Evolutionary conservation across 2,329 filamentous ascomycete species (phyloP).

Genomic region (Calonectria crousiana): DNA sequence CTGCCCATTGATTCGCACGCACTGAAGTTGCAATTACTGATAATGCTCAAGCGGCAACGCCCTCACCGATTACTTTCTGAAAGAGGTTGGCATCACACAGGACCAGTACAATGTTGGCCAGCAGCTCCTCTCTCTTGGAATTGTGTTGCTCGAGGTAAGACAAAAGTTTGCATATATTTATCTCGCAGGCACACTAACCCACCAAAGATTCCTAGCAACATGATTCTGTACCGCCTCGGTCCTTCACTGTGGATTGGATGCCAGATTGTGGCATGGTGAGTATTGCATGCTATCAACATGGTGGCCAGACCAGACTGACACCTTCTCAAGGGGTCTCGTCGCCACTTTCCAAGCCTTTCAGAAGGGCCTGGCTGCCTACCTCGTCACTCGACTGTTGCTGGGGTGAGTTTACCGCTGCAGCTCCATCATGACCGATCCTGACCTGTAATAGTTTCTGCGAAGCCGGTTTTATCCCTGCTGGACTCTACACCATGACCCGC

Average conservation of each 20-base stretch:
- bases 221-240: constrained; percentile 59
- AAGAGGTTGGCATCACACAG: constrained; percentile 59
- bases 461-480: constrained; percentile 50
- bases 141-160: constrained; percentile 54
- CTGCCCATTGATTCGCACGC: neutral
- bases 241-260: constrained; percentile 58
- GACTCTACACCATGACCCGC: constrained; percentile 59
- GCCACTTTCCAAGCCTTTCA: constrained; percentile 52
- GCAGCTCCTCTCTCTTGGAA: constrained; percentile 59
- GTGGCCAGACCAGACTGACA: neutral
- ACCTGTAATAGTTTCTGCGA: constrained; percentile 42
- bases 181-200: neutral
- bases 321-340: constrained; percentile 46
- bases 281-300: too few relatives aligned
- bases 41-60: constrained; percentile 50
- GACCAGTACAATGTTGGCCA: constrained; percentile 63
- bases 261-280: constrained; percentile 48
- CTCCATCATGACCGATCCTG: neutral
- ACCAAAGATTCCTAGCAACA: constrained; percentile 55
- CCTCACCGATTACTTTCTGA: constrained; percentile 58
- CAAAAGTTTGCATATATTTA: too few relatives aligned
- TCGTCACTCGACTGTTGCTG: constrained; percentile 53
- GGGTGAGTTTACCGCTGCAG: constrained; percentile 29
- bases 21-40: neutral
- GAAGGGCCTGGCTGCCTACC: constrained; percentile 44